Base-by-base conservation (phyloP, 1,139 yeast species). In the Blastobotrys indianensis region DNA sequence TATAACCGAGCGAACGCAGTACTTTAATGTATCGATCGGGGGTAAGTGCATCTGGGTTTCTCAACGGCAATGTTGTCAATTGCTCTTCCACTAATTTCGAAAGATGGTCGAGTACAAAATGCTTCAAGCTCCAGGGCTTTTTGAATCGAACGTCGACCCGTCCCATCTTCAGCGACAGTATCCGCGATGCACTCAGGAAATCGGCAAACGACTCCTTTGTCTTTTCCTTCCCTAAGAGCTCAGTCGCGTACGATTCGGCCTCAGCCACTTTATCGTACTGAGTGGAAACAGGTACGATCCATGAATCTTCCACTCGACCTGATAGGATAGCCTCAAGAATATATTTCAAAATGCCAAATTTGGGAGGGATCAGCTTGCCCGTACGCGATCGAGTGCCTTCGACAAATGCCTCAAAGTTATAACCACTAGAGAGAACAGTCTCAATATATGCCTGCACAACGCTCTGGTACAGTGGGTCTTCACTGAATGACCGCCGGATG, bases 341-440 rank as follows among this genome's bases (percentile, higher is more conserved):
- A 47, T 74, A 73, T 61, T 79, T 80, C 54, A 80, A 69, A 49
- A 80, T 75, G 12, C 85, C 85, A 56, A 77, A 79, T 57, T 80
- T 80, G 8, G 85, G 85, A 25, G 81, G 70, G 34, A 80, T 67
- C 43, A 79, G 65, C 57, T 80, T 80, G 12, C 85, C 85, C 47
- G 80, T 81, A 53, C 85, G 71, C 2, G 85, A 79, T 47, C 85
- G 71, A 1, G 83, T 78, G 15, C 85, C 85, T 59, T 80, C 85
- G 47, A 80, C 76, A 54, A 80, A 80, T 46, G 82, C 80, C 59
- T 80, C 85, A 52, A 80, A 68, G 51, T 75, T 76, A 51, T 73
- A 66, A 43, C 81, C 80, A 51, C 76, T 70, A 29, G 68, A 51
- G 34, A 80, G 67, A 12, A 77, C 55, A 41, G 76, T 77, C 56